Evolutionary conservation across 495 filamentous ascomycete species (phyloP).

Genomic region (Xylaria palmicola): DNA sequence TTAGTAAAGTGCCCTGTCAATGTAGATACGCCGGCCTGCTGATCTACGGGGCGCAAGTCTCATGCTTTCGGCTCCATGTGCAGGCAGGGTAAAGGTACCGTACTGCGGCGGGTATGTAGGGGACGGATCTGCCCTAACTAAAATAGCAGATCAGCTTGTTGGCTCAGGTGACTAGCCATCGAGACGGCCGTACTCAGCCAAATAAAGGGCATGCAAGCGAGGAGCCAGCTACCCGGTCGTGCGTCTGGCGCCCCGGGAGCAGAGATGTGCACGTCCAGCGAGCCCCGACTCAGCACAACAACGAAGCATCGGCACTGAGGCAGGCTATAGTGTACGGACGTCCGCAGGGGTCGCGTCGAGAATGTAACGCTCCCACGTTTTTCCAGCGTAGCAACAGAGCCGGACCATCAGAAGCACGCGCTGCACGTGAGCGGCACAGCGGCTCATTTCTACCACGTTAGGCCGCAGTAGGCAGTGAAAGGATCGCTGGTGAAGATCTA

Average conservation of each 20-base stretch:
- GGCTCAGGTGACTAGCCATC: neutral
- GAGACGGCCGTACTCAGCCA: neutral
- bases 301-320: neutral
- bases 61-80: neutral
- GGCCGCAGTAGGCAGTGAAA: no score
- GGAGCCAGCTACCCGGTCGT: no score
- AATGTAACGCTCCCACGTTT: conserved; percentile 20
- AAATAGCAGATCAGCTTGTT: no score
- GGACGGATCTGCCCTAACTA: neutral
- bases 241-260: no score
- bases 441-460: no score
- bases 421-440: conserved; percentile 15
- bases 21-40: neutral
- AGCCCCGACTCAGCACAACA: no score
- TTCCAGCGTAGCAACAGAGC: neutral
- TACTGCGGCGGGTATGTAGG: neutral
- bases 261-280: no score
- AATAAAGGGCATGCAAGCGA: no score
- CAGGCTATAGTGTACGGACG: neutral
- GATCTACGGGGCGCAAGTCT: conserved; percentile 7
- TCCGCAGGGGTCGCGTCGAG: conserved; percentile 2
- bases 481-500: neutral
- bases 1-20: neutral
- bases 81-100: neutral
- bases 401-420: neutral